Evolutionary conservation across 805 yeast species (phyloP).

Genomic region (Barnettozyma botsteinii): DNA sequence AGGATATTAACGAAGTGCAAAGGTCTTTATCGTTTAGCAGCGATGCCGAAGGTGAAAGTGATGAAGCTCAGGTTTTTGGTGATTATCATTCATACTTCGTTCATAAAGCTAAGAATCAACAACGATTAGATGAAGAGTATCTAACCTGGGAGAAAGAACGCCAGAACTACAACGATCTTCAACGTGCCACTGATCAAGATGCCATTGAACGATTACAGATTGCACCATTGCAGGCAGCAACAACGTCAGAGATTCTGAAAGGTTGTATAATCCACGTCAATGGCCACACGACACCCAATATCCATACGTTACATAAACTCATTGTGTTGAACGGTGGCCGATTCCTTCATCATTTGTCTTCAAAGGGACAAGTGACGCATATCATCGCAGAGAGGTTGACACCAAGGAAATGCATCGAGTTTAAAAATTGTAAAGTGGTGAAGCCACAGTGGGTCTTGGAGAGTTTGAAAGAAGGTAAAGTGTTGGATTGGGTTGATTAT

Average conservation of each 20-base stretch:
- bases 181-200: too few relatives aligned
- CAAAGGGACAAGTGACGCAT: slow-evolving; percentile 77
- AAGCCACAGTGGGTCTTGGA: slow-evolving; percentile 78
- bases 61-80: slow-evolving; percentile 40
- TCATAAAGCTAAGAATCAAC: slow-evolving; percentile 59
- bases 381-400: slow-evolving; percentile 77
- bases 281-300: slow-evolving; percentile 83
- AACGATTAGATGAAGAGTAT: slow-evolving; percentile 45
- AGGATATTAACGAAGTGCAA: slow-evolving; percentile 2
- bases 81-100: slow-evolving; percentile 62
- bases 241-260: slow-evolving; percentile 39
- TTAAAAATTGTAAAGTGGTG: slow-evolving; percentile 66
- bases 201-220: too few relatives aligned
- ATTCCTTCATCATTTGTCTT: slow-evolving; percentile 59
- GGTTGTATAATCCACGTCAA: slow-evolving; percentile 73
- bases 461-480: slow-evolving; percentile 40
- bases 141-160: slow-evolving; percentile 42
- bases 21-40: not conserved
- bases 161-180: too few relatives aligned
- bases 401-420: slow-evolving; percentile 64
- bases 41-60: not conserved
- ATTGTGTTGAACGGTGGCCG: slow-evolving; percentile 77
- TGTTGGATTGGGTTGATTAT: slow-evolving; percentile 70
- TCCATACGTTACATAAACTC: slow-evolving; percentile 61
- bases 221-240: too few relatives aligned